Conservation (phyloP, 2,329 filamentous ascomycete genomes). For the Blastomyces gilchristii region DNA sequence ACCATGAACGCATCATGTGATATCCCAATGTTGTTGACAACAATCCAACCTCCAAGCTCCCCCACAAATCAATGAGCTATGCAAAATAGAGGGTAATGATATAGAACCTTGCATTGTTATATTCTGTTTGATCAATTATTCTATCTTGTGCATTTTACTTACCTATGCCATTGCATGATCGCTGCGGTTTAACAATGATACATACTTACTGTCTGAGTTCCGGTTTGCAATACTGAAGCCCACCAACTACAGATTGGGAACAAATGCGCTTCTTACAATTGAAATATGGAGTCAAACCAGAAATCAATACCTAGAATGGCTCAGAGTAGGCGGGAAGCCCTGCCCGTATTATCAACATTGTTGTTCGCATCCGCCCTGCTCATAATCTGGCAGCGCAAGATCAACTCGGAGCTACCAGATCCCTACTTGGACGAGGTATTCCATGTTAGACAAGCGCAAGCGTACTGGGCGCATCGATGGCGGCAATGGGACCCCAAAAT, state of each 20-base stretch:
- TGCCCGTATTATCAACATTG: constrained; percentile 1
- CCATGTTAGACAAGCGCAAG: constrained; percentile 79
- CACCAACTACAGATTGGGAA: neutral
- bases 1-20: neutral
- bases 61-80: neutral
- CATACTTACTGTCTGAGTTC: neutral
- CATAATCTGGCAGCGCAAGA: constrained; percentile 33
- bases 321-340: neutral
- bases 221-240: neutral
- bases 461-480: constrained; percentile 68
- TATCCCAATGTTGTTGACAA: neutral
- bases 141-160: neutral
- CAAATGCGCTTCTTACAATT: neutral
- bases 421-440: constrained; percentile 50
- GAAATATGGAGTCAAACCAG: neutral
- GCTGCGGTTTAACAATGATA: neutral
- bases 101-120: no score
- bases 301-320: neutral
- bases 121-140: neutral
- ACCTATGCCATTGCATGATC: neutral
- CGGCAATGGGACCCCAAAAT: constrained; percentile 89
- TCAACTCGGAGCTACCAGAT: constrained; percentile 43
- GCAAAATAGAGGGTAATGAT: neutral
- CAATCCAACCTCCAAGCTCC: neutral
- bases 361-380: constrained; percentile 25